phyloP scores from a whole-genome alignment of 2,329 filamentous ascomycete genomes.

The Alternaria atra region DNA sequence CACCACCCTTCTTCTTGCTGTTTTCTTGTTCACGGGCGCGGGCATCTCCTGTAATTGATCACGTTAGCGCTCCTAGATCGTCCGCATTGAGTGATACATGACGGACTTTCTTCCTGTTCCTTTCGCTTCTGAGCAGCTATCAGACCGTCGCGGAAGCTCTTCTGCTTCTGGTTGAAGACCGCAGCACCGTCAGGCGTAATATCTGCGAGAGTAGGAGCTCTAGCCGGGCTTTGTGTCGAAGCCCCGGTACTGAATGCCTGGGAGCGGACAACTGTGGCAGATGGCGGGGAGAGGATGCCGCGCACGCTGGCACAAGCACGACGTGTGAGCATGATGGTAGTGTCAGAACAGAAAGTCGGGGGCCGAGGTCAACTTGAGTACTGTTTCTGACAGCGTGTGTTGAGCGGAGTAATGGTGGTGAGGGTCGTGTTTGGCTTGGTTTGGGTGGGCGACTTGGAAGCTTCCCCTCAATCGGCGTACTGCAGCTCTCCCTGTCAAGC shows the following conservation, averaged over 20 bases:
- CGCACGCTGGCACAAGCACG: slow-evolving; percentile 41
- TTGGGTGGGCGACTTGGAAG: slow-evolving; percentile 3
- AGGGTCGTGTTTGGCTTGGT: slow-evolving; percentile 7
- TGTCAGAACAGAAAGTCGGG: background rate
- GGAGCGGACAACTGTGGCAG: slow-evolving; percentile 23
- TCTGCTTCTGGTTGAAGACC: slow-evolving; percentile 83
- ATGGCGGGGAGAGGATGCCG: slow-evolving; percentile 29
- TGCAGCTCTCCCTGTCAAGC: slow-evolving; percentile 24
- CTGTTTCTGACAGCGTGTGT: slow-evolving; percentile 1
- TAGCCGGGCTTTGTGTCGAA: slow-evolving; percentile 34
- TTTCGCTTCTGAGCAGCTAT: slow-evolving; percentile 78
- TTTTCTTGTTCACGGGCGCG: slow-evolving; percentile 67
- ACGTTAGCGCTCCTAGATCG: slow-evolving; percentile 56
- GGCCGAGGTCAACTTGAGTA: background rate
- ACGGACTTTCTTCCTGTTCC: slow-evolving; percentile 86
- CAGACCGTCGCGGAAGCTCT: slow-evolving; percentile 84
- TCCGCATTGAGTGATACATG: slow-evolving; percentile 52
- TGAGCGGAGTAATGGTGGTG: slow-evolving; percentile 6
- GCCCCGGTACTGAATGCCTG: slow-evolving; percentile 43
- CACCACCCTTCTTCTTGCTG: slow-evolving; percentile 70
- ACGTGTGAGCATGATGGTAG: slow-evolving; percentile 43
- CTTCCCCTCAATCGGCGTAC: slow-evolving; percentile 23
- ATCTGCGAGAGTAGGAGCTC: slow-evolving; percentile 80
- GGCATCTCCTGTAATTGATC: slow-evolving; percentile 60
- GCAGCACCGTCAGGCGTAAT: slow-evolving; percentile 77